phyloP scores from a whole-genome alignment of 768 basidiomycete species.

The Rhodotorula diobovata region DNA sequence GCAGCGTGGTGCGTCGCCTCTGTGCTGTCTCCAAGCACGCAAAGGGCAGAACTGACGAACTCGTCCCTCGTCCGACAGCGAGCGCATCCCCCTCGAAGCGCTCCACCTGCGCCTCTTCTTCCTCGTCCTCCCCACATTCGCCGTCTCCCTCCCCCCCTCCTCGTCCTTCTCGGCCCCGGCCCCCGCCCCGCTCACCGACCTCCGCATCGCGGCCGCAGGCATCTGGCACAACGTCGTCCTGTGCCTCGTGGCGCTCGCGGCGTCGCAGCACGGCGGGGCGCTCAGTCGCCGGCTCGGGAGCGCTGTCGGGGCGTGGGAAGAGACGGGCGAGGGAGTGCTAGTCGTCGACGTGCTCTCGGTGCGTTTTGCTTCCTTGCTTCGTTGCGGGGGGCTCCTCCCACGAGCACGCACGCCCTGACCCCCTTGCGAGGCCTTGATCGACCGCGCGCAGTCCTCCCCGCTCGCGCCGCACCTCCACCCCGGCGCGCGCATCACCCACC shows the following conservation, averaged over 20 bases:
- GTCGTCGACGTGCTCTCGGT: neutral
- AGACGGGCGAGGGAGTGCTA: conserved; percentile 5
- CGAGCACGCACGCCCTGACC: neutral
- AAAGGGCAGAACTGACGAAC: neutral
- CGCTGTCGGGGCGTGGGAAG: neutral
- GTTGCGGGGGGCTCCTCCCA: too few species aligned
- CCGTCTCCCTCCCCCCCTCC: conserved; percentile 26
- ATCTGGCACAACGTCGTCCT: conserved; percentile 23
- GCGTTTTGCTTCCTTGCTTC: too few species aligned
- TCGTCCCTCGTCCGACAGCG: neutral
- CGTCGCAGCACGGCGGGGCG: neutral
- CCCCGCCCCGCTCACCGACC: neutral
- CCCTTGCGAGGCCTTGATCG: neutral
- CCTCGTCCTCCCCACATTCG: conserved; percentile 26
- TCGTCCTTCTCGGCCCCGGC: conserved; percentile 7
- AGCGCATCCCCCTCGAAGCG: conserved; percentile 9
- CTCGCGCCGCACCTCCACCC: neutral
- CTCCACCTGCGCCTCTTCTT: conserved; percentile 10
- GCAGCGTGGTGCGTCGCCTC: conserved; percentile 18
- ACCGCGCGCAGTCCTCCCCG: neutral
- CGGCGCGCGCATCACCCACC: conserved; percentile 7
- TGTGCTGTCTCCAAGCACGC: neutral
- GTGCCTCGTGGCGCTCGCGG: neutral
- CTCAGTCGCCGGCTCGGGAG: neutral
- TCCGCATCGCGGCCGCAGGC: conserved; percentile 17